Conservation (phyloP, 116 monocot species). For the Phalaenopsis hybrid region DNA sequence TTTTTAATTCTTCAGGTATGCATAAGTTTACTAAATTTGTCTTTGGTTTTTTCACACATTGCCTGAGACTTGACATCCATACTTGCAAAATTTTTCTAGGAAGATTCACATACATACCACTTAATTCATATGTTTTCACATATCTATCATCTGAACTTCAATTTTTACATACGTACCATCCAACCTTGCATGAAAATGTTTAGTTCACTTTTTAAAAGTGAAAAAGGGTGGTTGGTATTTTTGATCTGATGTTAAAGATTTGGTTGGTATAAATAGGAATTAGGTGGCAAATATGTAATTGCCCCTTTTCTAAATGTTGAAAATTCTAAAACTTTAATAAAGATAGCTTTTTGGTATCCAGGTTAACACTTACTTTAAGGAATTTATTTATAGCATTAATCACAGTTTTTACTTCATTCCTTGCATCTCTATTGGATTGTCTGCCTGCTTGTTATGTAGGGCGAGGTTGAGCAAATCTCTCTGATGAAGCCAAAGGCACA, state of each 20-base stretch:
- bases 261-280: too few species aligned
- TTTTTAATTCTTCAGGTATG: conserved; percentile 90
- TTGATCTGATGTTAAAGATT: too few species aligned
- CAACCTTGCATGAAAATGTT: too few species aligned
- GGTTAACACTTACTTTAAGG: background rate
- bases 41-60: background rate
- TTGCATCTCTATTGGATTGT: background rate
- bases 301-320: background rate
- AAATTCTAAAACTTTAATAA: background rate
- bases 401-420: background rate
- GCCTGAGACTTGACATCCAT: background rate
- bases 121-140: too few species aligned
- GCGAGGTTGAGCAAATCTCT: conserved; percentile 98
- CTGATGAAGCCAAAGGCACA: conserved; percentile 97
- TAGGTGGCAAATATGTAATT: too few species aligned
- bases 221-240: too few species aligned
- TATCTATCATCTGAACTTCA: too few species aligned
- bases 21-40: background rate
- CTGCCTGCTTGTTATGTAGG: conserved; percentile 30
- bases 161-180: too few species aligned
- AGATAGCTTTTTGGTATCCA: background rate
- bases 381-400: background rate
- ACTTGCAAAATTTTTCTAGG: background rate
- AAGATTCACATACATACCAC: too few species aligned
- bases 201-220: too few species aligned